A percentile compares a stretch with the other conserved stretches of the same genome.
Evolutionary conservation across 2,329 filamentous ascomycete species (phyloP).

Genomic region (Pseudogymnoascus pannorum): DNA sequence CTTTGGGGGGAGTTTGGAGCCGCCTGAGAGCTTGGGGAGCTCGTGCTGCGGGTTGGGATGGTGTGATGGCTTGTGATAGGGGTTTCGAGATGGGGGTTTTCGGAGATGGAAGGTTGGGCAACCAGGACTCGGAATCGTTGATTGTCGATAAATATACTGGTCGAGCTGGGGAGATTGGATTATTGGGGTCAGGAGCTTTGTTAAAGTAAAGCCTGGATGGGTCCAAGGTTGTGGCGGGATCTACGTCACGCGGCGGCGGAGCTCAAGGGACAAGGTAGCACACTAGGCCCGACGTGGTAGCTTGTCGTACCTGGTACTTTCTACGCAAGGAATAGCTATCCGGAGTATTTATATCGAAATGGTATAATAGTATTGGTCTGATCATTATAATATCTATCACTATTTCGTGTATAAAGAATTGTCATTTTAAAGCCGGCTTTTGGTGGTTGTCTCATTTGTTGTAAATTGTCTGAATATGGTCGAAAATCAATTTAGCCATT

Average conservation of each 20-base stretch:
- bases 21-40: not conserved
- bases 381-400: not conserved
- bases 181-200: not conserved
- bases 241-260: slow-evolving; percentile 2
- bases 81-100: not conserved
- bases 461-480: not conserved
- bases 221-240: not conserved
- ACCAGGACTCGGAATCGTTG: not conserved
- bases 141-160: not conserved
- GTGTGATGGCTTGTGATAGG: not conserved
- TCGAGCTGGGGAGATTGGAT: not conserved
- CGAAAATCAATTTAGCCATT: not conserved
- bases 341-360: not conserved
- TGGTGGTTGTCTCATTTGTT: not conserved
- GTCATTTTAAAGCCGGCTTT: not conserved
- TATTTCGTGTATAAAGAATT: not conserved
- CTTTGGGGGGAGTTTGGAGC: not conserved
- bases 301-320: not conserved
- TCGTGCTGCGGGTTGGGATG: not conserved
- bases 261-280: not conserved
- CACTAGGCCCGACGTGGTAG: slow-evolving; percentile 1
- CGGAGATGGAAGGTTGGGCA: not conserved
- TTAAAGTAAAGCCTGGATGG: not conserved
- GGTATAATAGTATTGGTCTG: not conserved
- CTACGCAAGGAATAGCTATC: not conserved